Conservation (phyloP, 768 basidiomycete species). For the Exidia glandulosa region DNA sequence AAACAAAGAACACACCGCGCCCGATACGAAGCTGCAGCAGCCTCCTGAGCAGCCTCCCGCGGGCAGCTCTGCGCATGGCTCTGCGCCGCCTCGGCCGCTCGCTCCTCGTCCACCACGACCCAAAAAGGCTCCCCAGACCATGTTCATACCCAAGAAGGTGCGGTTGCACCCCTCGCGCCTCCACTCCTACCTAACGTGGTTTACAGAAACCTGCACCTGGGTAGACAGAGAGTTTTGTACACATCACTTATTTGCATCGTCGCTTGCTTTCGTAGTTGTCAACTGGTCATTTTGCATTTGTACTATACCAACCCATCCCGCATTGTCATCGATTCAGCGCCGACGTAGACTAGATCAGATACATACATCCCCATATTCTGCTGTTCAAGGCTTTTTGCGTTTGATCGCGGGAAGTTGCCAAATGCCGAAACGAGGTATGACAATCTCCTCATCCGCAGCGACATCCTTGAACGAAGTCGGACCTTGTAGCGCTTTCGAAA, state of each 20-base stretch:
- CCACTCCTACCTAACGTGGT: background rate
- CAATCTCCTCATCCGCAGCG: conserved; percentile 53
- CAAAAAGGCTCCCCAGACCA: conserved; percentile 26
- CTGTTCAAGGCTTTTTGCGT: background rate
- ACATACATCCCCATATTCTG: background rate
- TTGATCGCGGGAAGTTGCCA: conserved; percentile 82
- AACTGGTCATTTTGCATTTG: background rate
- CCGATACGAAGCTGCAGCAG: no score
- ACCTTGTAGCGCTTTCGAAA: conserved; percentile 71
- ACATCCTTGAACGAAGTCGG: conserved; percentile 18
- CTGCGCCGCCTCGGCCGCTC: conserved; percentile 12
- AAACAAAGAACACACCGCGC: no score
- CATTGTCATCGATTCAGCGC: no score
- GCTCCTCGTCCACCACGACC: conserved; percentile 25
- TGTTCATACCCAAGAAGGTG: conserved; percentile 56
- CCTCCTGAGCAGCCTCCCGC: conserved; percentile 9
- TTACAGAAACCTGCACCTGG: background rate
- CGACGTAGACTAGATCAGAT: background rate
- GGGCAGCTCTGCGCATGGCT: conserved; percentile 11
- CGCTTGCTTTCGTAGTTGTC: background rate
- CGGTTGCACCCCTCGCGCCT: background rate
- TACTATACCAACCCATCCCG: background rate
- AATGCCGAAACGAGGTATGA: conserved; percentile 75
- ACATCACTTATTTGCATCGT: background rate
- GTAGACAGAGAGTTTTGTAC: background rate